Evolutionary conservation across 2,329 filamentous ascomycete genomes (phyloP).

Genomic region (Herpomyces periplanetae): DNA sequence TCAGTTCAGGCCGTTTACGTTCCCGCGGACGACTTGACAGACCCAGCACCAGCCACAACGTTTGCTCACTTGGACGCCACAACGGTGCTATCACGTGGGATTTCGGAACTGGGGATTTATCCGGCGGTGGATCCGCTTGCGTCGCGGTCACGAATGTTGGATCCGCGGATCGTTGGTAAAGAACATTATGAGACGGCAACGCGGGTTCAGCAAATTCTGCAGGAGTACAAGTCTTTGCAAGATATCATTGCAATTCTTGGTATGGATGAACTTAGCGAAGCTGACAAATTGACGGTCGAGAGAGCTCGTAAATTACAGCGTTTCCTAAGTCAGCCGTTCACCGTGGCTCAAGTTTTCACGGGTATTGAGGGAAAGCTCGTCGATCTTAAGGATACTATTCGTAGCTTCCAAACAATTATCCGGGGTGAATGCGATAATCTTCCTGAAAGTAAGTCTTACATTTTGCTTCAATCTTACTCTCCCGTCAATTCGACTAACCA

Average conservation of each 20-base stretch:
- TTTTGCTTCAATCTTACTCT: conserved; percentile 1
- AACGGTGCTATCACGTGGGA: conserved; percentile 98
- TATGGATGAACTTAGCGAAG: conserved; percentile 98
- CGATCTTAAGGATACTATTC: conserved; percentile 91
- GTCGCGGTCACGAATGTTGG: conserved; percentile 96
- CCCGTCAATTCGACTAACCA: too few species aligned
- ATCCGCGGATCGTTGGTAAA: conserved; percentile 87
- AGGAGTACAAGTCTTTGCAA: conserved; percentile 99
- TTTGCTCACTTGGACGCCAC: conserved; percentile 99
- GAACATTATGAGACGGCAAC: conserved; percentile 89
- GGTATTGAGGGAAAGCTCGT: conserved; percentile 87
- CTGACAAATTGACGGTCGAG: conserved; percentile 98
- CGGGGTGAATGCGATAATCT: conserved; percentile 77
- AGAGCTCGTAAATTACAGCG: conserved; percentile 98
- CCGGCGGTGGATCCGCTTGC: conserved; percentile 97
- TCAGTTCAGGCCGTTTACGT: conserved; percentile 99
- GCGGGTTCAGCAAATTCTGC: conserved; percentile 91
- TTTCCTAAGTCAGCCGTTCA: conserved; percentile 98
- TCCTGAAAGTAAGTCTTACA: conserved; percentile 28
- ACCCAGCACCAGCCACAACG: conserved; percentile 93
- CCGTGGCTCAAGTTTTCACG: conserved; percentile 43
- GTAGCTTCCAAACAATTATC: conserved; percentile 87
- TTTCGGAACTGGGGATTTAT: conserved; percentile 99
- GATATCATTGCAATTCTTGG: conserved; percentile 99
- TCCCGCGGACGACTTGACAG: conserved; percentile 99